Evolutionary conservation across 352 stramenopile species (phyloP).

Genomic region (Pythium periplocum): DNA sequence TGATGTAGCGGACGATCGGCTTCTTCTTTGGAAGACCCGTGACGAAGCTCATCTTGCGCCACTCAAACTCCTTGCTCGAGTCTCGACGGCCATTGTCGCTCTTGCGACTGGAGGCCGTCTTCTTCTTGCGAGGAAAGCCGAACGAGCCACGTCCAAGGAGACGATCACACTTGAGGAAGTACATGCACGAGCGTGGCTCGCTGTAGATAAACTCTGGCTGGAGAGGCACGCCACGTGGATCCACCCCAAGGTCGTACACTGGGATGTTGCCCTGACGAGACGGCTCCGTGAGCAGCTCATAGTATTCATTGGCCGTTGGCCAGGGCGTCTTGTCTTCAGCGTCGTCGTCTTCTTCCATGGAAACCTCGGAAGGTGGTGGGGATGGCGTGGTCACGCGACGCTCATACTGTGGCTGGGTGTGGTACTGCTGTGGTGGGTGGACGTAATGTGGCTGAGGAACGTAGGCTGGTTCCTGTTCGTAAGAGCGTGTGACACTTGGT

Average conservation of each 20-base stretch:
- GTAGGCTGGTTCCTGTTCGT: neutral
- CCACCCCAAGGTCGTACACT: slow-evolving; percentile 67
- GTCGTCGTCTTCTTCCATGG: slow-evolving; percentile 20
- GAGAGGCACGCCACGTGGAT: slow-evolving; percentile 59
- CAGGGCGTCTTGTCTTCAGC: slow-evolving; percentile 72
- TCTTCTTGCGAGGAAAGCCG: slow-evolving; percentile 63
- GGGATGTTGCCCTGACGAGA: slow-evolving; percentile 32
- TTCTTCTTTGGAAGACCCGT: slow-evolving; percentile 74
- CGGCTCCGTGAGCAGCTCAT: slow-evolving; percentile 36
- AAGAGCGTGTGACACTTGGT: neutral
- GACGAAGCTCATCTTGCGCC: slow-evolving; percentile 82
- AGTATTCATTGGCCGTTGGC: slow-evolving; percentile 65
- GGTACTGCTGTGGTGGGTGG: neutral
- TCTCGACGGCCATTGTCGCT: slow-evolving; percentile 24
- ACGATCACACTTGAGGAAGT: slow-evolving; percentile 60
- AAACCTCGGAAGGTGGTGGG: slow-evolving; percentile 9
- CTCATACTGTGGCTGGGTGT: slow-evolving; percentile 1
- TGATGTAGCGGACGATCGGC: slow-evolving; percentile 70
- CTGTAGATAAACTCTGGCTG: slow-evolving; percentile 79
- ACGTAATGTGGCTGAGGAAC: too few species aligned
- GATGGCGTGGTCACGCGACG: slow-evolving; percentile 3
- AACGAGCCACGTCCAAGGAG: slow-evolving; percentile 67
- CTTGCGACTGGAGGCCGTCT: slow-evolving; percentile 20
- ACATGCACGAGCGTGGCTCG: slow-evolving; percentile 68
- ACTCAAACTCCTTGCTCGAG: slow-evolving; percentile 68